Base-by-base conservation (phyloP, 2,329 filamentous ascomycete species). In the Ceratocystiopsis minuta region DNA sequence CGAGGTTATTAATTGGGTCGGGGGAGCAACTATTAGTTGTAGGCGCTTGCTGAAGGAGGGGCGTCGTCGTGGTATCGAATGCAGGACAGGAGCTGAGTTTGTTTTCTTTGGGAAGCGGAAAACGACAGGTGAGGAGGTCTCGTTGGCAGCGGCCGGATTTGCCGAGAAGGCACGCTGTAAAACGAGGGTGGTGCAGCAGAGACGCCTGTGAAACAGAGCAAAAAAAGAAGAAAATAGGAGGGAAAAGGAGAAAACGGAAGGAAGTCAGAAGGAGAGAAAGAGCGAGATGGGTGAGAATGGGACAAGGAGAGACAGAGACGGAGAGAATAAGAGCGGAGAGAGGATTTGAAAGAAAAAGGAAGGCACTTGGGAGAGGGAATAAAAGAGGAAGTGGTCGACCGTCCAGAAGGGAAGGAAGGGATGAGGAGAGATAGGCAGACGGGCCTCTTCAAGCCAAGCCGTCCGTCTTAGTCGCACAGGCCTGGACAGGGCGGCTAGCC, bases 1-100 rank as follows among this genome's bases (percentile, higher is more conserved):
- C 42, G 37, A 46, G 46, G 44, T 40, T 51, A 28, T 28, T 28
- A 52, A 55, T 53, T 55, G 54, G 56, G 51, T 52, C 50, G 28
- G 34, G 36, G 15, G 31, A 37, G 20, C 43, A 37, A 33, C 38
- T 37, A 28, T 28, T n/a, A n/a, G n/a, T n/a, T 28, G 37, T 34
- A 44, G 43, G 47, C 45, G 50, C 54, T 44, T 48, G 45, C 42
- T 37, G 35, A 11, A 41, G 16, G 16, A 16, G 33, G 37, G 24
- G 5, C 24, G 24, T 28, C 11, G 24, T 28, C 24, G 24, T 28
- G 24, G 24, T 28, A 28, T 28, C 24, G 11, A 28, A 28, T 28
- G 24, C 24, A 28, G 24, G 24, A 28, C 16, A 36, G 24, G 17
- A 42, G 36, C 31, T 17, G 40, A 36, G 14, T 2, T 18, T 16